phyloP scores from a whole-genome alignment of 495 filamentous ascomycete species.

The Aspergillus baeticus region DNA sequence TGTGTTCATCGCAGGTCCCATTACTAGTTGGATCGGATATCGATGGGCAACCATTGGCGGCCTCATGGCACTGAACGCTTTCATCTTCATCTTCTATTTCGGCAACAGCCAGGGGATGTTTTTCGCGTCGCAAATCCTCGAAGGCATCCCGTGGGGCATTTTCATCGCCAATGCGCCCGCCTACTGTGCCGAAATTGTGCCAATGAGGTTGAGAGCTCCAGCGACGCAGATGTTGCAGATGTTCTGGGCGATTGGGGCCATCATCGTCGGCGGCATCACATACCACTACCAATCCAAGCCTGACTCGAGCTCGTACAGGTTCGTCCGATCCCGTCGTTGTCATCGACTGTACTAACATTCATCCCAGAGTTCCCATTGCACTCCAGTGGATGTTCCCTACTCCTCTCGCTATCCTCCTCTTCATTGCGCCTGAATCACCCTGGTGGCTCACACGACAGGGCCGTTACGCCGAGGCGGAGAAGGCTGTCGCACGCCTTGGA shows the following conservation, averaged over 20 bases:
- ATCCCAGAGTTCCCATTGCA: conserved; percentile 59
- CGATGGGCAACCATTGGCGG: conserved; percentile 61
- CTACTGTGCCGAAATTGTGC: conserved; percentile 70
- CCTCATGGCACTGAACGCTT: conserved; percentile 56
- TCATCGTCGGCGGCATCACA: conserved; percentile 65
- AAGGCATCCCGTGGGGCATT: conserved; percentile 72
- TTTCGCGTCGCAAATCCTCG: conserved; percentile 64
- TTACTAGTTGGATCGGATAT: conserved; percentile 65
- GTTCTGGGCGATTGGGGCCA: conserved; percentile 71
- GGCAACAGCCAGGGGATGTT: conserved; percentile 21
- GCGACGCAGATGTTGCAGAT: conserved; percentile 70
- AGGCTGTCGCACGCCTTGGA: conserved; percentile 60
- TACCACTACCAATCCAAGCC: conserved; percentile 39
- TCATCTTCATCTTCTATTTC: conserved; percentile 56
- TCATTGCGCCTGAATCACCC: conserved; percentile 65
- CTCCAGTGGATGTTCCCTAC: conserved; percentile 81
- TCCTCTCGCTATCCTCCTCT: conserved; percentile 61
- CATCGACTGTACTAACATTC: conserved; percentile 48
- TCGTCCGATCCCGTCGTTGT: too few relatives aligned
- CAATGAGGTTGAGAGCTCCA: conserved; percentile 61
- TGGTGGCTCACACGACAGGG: conserved; percentile 56
- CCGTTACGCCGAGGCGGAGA: conserved; percentile 58
- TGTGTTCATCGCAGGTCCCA: conserved; percentile 62
- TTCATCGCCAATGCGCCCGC: conserved; percentile 71
- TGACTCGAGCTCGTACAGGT: too few relatives aligned